phyloP scores from a whole-genome alignment of 495 filamentous ascomycete species.

The Aspergillus steynii region DNA sequence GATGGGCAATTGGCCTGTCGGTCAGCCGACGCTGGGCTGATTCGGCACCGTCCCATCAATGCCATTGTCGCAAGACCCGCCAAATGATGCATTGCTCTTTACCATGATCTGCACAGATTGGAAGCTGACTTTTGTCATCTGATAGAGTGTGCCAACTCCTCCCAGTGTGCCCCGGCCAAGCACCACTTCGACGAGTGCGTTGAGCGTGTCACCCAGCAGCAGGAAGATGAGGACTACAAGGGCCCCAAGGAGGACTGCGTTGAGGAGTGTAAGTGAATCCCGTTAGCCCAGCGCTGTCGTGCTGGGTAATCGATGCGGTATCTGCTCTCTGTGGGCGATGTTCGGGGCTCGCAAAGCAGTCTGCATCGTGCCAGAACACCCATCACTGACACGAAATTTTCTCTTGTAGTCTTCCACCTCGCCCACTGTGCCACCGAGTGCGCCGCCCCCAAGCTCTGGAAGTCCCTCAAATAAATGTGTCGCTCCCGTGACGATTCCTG shows the following conservation, averaged over 20 bases:
- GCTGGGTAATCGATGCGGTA: background rate
- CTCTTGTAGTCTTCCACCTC: slow-evolving; percentile 86
- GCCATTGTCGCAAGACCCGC: slow-evolving; percentile 10
- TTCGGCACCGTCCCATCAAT: background rate
- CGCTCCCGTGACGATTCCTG: slow-evolving; percentile 14
- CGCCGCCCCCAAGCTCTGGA: slow-evolving; percentile 94
- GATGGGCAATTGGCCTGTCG: background rate
- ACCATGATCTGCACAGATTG: background rate
- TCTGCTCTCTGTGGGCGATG: background rate
- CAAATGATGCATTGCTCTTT: background rate
- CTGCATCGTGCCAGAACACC: background rate
- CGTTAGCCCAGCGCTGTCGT: background rate
- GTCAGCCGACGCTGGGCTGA: background rate
- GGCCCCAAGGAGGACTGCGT: slow-evolving; percentile 88
- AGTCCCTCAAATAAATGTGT: slow-evolving; percentile 75
- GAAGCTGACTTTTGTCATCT: background rate
- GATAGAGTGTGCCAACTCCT: slow-evolving; percentile 83
- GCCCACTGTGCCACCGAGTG: slow-evolving; percentile 88
- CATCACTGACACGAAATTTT: slow-evolving; percentile 15
- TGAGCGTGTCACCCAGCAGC: slow-evolving; percentile 80
- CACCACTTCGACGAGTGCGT: slow-evolving; percentile 98
- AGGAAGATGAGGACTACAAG: slow-evolving; percentile 63
- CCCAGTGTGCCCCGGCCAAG: slow-evolving; percentile 82
- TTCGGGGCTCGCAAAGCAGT: too few species aligned
- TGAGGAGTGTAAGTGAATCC: slow-evolving; percentile 85